These are phyloP conservation scores for Rhodotorula sp. DNA, from an alignment of 1,284 basidiomycete species.

Conservation along the genomic window DNA sequence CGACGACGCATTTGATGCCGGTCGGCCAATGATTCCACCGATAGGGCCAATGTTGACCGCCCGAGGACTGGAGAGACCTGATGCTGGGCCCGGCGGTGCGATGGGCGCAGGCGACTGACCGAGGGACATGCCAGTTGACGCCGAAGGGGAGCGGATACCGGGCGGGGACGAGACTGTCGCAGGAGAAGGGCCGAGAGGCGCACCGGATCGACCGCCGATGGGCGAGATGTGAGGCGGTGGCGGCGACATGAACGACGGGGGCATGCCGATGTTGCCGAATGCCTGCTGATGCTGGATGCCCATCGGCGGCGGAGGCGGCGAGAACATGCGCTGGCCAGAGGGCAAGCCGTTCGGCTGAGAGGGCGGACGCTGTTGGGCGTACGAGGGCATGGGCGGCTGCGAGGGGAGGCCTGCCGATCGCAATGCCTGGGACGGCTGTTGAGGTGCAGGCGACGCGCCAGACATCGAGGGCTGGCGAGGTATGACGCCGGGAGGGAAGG, in stretches of 20 bases:
- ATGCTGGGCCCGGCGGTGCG: slow-evolving; percentile 9
- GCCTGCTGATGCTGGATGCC: slow-evolving; percentile 24
- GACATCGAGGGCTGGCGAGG: slow-evolving; percentile 34
- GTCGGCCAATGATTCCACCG: slow-evolving; percentile 32
- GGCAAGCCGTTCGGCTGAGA: slow-evolving; percentile 28
- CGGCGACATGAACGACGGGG: slow-evolving; percentile 18
- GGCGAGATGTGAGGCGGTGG: slow-evolving; percentile 23
- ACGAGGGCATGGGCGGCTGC: slow-evolving; percentile 26
- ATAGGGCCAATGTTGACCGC: slow-evolving; percentile 16
- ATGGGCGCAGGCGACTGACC: slow-evolving; percentile 10
- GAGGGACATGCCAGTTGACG: slow-evolving; percentile 18
- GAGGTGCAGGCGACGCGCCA: not conserved
- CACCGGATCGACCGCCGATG: slow-evolving; percentile 1
- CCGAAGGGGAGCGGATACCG: slow-evolving; percentile 11
- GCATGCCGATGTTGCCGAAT: slow-evolving; percentile 20
- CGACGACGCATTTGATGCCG: slow-evolving; percentile 19
- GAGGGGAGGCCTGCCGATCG: slow-evolving; percentile 9
- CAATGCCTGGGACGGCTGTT: slow-evolving; percentile 19
- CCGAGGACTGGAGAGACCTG: slow-evolving; percentile 15
- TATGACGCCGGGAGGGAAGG: slow-evolving; percentile 26
- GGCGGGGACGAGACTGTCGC: not conserved
- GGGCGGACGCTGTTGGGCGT: slow-evolving; percentile 24
- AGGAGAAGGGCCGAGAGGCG: slow-evolving; percentile 1
- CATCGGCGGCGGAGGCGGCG: slow-evolving; percentile 32
- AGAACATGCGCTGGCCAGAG: slow-evolving; percentile 30